Percentiles rank a stretch among this genome's conserved stretches.
Evolutionary conservation across 2,329 filamentous ascomycete species (phyloP).

Genomic region (Sarocladiaceae sp.): DNA sequence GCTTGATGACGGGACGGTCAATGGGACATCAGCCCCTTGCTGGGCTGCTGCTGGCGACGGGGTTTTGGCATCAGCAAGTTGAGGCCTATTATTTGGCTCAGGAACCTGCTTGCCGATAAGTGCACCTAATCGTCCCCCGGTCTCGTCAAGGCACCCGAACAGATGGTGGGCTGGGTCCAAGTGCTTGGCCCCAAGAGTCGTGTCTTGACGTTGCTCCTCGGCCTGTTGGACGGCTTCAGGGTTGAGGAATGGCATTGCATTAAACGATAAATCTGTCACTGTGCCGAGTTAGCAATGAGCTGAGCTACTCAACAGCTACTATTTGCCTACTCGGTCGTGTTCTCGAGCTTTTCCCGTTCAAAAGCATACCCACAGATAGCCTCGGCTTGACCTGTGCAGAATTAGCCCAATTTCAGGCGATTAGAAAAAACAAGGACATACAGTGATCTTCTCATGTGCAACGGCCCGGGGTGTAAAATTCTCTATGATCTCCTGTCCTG

Average conservation of each 20-base stretch:
- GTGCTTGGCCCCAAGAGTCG: not conserved
- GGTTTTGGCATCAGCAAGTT: too few species aligned
- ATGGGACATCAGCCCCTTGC: too few species aligned
- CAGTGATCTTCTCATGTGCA: slow-evolving; percentile 28
- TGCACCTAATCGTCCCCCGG: not conserved
- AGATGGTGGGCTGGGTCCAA: not conserved
- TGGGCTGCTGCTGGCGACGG: too few species aligned
- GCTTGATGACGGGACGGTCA: too few species aligned
- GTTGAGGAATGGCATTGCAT: slow-evolving; percentile 37
- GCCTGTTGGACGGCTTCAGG: not conserved
- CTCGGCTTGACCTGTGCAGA: slow-evolving; percentile 25
- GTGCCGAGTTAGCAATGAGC: not conserved
- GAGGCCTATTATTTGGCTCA: too few species aligned
- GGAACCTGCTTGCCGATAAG: not conserved
- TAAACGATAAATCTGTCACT: slow-evolving; percentile 49
- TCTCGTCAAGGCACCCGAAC: not conserved
- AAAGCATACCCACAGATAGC: slow-evolving; percentile 26
- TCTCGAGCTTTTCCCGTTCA: slow-evolving; percentile 21
- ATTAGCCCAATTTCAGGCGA: not conserved
- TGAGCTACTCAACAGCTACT: too few species aligned
- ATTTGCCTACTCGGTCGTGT: slow-evolving; percentile 9
- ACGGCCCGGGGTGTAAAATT: slow-evolving; percentile 52
- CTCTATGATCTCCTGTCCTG: slow-evolving; percentile 38
- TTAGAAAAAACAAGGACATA: slow-evolving; percentile 14
- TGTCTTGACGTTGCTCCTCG: slow-evolving; percentile 17